A percentile compares a stretch with the other conserved stretches of the same genome.
Conservation (phyloP, 2,329 filamentous ascomycete genomes). For the Sporothrix variecibatus region DNA sequence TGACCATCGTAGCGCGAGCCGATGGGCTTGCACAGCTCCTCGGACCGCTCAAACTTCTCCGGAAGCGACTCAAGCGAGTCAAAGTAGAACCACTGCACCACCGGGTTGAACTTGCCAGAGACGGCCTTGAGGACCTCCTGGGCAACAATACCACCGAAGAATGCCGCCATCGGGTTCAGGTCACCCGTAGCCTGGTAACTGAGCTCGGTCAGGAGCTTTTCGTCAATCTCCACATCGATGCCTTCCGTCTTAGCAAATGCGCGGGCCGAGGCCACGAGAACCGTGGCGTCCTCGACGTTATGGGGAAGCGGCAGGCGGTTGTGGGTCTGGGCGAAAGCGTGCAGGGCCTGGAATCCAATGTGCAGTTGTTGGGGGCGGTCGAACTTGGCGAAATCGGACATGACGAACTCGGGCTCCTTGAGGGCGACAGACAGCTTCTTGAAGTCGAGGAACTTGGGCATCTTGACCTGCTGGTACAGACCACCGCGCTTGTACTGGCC, state of each 20-base stretch:
- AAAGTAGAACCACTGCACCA: slow-evolving; percentile 95
- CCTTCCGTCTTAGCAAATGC: slow-evolving; percentile 73
- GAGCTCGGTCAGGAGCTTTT: slow-evolving; percentile 89
- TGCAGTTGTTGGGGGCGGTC: slow-evolving; percentile 92
- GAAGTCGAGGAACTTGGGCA: slow-evolving; percentile 92
- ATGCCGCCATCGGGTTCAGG: slow-evolving; percentile 85
- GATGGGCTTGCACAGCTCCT: slow-evolving; percentile 83
- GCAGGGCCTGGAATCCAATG: slow-evolving; percentile 86
- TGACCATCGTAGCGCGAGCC: slow-evolving; percentile 93
- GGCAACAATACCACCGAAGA: slow-evolving; percentile 90
- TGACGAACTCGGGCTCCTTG: slow-evolving; percentile 83
- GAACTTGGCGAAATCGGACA: slow-evolving; percentile 97
- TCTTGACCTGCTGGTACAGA: slow-evolving; percentile 94
- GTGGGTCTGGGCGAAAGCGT: slow-evolving; percentile 77
- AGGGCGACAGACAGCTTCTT: slow-evolving; percentile 76
- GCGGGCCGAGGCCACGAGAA: slow-evolving; percentile 75
- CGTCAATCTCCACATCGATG: slow-evolving; percentile 80
- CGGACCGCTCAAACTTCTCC: slow-evolving; percentile 69
- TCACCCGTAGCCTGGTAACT: slow-evolving; percentile 94
- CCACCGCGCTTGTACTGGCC: slow-evolving; percentile 88
- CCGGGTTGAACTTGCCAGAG: slow-evolving; percentile 96
- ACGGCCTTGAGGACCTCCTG: slow-evolving; percentile 97
- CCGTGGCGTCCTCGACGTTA: slow-evolving; percentile 78
- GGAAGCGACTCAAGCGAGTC: slow-evolving; percentile 97
- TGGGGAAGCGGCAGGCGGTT: slow-evolving; percentile 78